Evolutionary conservation across 1,284 basidiomycete species (phyloP), one percentile per base, ranked within the genome.

Genomic region (Schizophyllum amplum): DNA sequence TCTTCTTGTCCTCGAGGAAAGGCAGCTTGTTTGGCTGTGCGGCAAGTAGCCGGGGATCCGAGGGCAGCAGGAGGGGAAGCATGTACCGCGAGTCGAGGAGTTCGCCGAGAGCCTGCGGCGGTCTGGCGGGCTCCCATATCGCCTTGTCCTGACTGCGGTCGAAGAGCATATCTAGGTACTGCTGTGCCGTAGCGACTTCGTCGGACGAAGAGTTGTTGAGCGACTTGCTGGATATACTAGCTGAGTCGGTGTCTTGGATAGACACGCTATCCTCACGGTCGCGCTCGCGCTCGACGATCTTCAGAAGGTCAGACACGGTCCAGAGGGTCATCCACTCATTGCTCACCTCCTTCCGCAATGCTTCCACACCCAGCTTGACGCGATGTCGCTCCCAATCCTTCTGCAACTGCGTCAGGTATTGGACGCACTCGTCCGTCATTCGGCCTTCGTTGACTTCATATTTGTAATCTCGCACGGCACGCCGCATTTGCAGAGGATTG

Each of bases 361-460:
- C 84, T 67, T 91, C 86, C 5, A 92, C 87, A 4, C 89, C 89
- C 22, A 89, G 74, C 66, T 91, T 90, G 27, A 95, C 83, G 24
- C 92, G 78, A 69, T 90, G 86, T 58, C 90, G 77, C 71, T 97
- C 94, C 96, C 96, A 98, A 68, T 98, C 95, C 65, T 92, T 92
- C 70, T 97, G 94, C 11, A 98, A 75, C 66, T 98, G 94, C 4
- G 85, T 88, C 24, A 99, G 81, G 67, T 98, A 98, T 72, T 97
- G 92, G 52, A 83, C 75, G 66, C 95, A 98, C 69, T 99, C 96
- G 23, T 97, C 93, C 5, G 87, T 89, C 92, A 99, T 97, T 60
- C 82, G 81, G 1, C 83, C 79, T 72, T 99, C 96, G 66, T 90
- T 90, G 53, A 98, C 88, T 73, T 98, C 95, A 68, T 92, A 98